These are phyloP conservation scores for Aegilops umbellulata DNA, from an alignment of 176 grass and related monocot species.

Conservation along the genomic window DNA sequence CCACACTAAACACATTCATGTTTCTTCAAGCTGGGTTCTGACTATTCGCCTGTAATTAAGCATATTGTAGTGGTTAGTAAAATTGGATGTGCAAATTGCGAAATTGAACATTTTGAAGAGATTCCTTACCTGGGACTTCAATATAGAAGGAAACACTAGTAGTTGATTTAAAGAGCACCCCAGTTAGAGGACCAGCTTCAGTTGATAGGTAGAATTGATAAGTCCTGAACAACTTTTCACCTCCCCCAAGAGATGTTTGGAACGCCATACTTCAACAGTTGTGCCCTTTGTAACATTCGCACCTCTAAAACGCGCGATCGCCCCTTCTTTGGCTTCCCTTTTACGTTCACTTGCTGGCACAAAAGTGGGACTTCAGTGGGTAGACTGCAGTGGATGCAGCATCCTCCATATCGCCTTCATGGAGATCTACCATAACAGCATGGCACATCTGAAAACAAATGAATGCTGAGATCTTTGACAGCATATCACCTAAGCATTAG, in stretches of 20 bases:
- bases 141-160: conserved; percentile 29
- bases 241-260: background rate
- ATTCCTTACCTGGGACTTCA: conserved; percentile 19
- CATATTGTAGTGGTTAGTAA: conserved; percentile 7
- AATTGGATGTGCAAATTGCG: background rate
- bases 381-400: background rate
- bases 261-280: conserved; percentile 4
- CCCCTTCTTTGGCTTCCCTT: background rate
- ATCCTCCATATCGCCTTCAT: background rate
- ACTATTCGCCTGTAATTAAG: conserved; percentile 19
- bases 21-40: conserved; percentile 37
- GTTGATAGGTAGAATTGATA: conserved; percentile 33
- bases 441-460: background rate
- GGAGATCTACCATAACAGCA: background rate
- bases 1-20: conserved; percentile 42
- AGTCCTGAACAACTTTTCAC: conserved; percentile 28
- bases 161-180: conserved; percentile 20
- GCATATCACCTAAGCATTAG: background rate
- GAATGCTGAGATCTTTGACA: background rate
- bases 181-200: conserved; percentile 23
- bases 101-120: conserved; percentile 27
- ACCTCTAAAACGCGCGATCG: background rate
- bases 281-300: background rate
- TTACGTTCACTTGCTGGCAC: background rate
- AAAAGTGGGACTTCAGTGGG: background rate